Percentiles rank a stretch among this genome's conserved stretches.
These are phyloP conservation scores for Larix sibirica DNA, from an alignment of 83 land plant genomes.

Conservation along the genomic window DNA sequence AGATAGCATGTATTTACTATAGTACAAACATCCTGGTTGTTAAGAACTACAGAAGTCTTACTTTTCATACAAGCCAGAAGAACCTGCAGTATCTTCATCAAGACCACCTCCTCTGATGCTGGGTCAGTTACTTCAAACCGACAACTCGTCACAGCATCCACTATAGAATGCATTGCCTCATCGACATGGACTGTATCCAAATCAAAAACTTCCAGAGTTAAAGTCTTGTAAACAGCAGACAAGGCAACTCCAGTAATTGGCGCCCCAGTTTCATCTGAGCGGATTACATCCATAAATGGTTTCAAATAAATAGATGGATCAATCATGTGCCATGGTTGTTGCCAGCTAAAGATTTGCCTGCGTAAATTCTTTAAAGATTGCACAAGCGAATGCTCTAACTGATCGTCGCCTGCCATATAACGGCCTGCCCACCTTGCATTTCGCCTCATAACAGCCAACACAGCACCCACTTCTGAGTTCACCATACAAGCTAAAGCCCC, in stretches of 20 bases:
- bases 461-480: conserved; percentile 85
- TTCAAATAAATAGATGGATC: conserved; percentile 79
- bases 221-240: conserved; percentile 87
- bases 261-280: conserved; percentile 97
- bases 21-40: conserved; percentile 92
- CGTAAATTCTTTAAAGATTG: conserved; percentile 77
- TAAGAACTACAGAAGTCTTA: conserved; percentile 68
- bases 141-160: conserved; percentile 97
- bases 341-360: conserved; percentile 79
- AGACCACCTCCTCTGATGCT: conserved; percentile 94
- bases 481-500: conserved; percentile 93
- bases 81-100: conserved; percentile 98
- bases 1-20: conserved; percentile 96
- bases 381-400: conserved; percentile 84
- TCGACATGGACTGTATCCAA: conserved; percentile 66
- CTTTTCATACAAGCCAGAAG: conserved; percentile 86
- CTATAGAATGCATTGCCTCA: conserved; percentile 87
- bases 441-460: conserved; percentile 92
- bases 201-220: conserved; percentile 84
- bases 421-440: conserved; percentile 95
- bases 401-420: conserved; percentile 86
- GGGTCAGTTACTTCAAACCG: conserved; percentile 96
- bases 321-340: conserved; percentile 68
- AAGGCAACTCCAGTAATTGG: conserved; percentile 90
- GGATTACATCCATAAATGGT: conserved; percentile 93